Evolutionary conservation across 805 yeast species (phyloP).

Genomic region (Spathaspora boniae): DNA sequence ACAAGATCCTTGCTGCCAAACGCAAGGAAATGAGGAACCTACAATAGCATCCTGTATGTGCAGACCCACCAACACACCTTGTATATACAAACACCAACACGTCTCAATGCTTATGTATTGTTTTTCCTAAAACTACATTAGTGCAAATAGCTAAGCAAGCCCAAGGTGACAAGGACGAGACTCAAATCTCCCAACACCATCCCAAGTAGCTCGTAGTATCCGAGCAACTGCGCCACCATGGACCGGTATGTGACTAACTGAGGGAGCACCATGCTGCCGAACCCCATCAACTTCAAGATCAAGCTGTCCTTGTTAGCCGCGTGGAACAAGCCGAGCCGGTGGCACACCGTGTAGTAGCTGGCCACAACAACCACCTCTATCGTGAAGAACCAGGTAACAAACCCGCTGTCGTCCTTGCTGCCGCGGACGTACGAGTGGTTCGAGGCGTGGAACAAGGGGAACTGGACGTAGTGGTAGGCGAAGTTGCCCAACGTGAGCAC

Average conservation of each 20-base stretch:
- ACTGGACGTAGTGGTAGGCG: conserved; percentile 28
- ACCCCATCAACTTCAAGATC: conserved; percentile 24
- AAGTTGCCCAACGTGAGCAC: conserved; percentile 26
- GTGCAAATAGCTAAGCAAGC: conserved; percentile 24
- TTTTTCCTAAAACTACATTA: conserved; percentile 3
- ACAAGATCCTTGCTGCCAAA: conserved; percentile 38
- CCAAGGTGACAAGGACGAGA: conserved; percentile 36
- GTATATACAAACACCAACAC: conserved; percentile 4
- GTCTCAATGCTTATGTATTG: conserved; percentile 1
- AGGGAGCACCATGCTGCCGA: conserved; percentile 35
- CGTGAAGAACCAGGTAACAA: conserved; percentile 26
- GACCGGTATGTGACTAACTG: conserved; percentile 26
- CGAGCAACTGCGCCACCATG: conserved; percentile 23
- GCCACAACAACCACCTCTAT: conserved; percentile 32
- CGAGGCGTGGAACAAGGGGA: conserved; percentile 18
- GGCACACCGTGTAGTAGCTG: conserved; percentile 27
- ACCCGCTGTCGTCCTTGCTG: conserved; percentile 13
- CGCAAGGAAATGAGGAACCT: conserved; percentile 29
- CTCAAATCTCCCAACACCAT: conserved; percentile 36
- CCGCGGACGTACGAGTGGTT: conserved; percentile 29
- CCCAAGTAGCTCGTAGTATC: conserved; percentile 35
- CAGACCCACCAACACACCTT: conserved; percentile 3
- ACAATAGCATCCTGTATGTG: conserved; percentile 2
- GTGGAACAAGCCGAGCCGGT: conserved; percentile 21
- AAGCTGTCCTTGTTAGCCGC: conserved; percentile 23